phyloP scores from a whole-genome alignment of 768 basidiomycete genomes.

The Agaricus sinodeliciosus region DNA sequence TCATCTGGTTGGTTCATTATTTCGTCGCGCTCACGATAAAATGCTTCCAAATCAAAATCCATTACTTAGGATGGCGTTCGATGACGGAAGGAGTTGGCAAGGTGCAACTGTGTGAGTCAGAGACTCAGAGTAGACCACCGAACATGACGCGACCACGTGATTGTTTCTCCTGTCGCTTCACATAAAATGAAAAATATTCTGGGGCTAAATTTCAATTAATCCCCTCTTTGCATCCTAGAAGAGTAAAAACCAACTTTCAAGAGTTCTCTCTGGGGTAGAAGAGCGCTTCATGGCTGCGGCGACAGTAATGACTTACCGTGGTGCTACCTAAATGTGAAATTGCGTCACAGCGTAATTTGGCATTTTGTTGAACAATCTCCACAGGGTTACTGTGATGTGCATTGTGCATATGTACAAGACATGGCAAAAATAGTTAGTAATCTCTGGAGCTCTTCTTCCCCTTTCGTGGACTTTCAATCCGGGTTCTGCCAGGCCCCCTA shows the following conservation, averaged over 20 bases:
- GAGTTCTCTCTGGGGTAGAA: neutral
- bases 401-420: neutral
- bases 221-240: neutral
- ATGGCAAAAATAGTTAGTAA: conserved; percentile 6
- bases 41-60: conserved; percentile 34
- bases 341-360: too few species aligned
- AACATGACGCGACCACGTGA: conserved; percentile 10
- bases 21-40: conserved; percentile 49
- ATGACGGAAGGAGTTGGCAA: neutral
- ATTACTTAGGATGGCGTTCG: conserved; percentile 1
- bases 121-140: too few species aligned
- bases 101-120: neutral
- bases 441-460: conserved; percentile 2
- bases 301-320: neutral
- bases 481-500: conserved; percentile 5
- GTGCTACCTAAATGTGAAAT: too few species aligned
- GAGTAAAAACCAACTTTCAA: neutral
- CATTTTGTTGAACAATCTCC: neutral
- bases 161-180: neutral
- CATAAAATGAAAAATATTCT: too few species aligned
- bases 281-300: conserved; percentile 2
- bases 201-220: too few species aligned
- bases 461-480: conserved; percentile 12
- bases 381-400: conserved; percentile 1
- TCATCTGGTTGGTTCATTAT: conserved; percentile 50